Percentiles rank a stretch among this genome's conserved stretches.
Conservation (phyloP, 345 rosid genomes). For the Rhizophora apiculata region DNA sequence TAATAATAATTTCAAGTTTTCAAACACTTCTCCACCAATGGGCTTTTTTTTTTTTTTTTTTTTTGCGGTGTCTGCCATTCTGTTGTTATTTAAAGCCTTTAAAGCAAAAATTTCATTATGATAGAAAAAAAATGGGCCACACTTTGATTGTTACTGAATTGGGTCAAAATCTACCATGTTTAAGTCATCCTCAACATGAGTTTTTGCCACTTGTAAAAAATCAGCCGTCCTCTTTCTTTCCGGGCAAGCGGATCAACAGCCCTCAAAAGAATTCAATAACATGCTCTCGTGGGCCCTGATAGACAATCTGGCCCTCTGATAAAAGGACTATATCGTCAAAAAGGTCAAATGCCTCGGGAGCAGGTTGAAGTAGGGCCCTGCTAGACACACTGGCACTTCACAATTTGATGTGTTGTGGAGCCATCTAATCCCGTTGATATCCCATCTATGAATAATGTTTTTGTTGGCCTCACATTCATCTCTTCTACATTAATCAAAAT, state of each 20-base stretch:
- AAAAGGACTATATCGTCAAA: conserved; percentile 78
- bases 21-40: no score
- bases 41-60: no score
- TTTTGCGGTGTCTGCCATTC: no score
- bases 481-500: conserved; percentile 48
- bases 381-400: conserved; percentile 77
- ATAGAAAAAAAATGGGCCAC: no score
- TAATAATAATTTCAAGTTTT: no score
- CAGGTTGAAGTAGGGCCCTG: conserved; percentile 85
- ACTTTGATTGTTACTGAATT: no score
- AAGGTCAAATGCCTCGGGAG: conserved; percentile 86
- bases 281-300: conserved; percentile 77
- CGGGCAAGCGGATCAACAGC: conserved; percentile 72
- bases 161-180: no score
- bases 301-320: conserved; percentile 80
- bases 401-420: conserved; percentile 84
- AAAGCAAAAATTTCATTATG: no score
- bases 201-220: conserved; percentile 19
- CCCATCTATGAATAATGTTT: conserved; percentile 88
- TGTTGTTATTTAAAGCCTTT: no score
- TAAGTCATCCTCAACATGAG: no score
- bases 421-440: conserved; percentile 94
- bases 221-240: conserved; percentile 89
- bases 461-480: conserved; percentile 96
- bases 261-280: conserved; percentile 59